Evolutionary conservation across 2,329 filamentous ascomycete species (phyloP), one percentile per base, ranked within the genome.

Genomic region (Monilinia fructigena): DNA sequence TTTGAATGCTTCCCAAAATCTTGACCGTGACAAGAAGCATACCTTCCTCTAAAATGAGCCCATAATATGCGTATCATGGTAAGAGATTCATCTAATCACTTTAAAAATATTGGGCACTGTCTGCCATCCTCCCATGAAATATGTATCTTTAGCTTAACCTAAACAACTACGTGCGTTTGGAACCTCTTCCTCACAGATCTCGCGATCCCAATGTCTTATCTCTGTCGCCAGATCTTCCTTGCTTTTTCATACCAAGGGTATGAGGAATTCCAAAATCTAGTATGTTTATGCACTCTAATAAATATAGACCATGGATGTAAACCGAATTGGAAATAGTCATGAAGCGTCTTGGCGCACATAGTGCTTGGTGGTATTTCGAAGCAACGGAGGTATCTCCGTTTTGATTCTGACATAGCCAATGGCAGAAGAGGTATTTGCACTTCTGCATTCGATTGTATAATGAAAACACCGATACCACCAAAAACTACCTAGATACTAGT

Each of bases 21-120:
- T 48, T 18, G 7, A 23, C 42, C 56, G 42, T 60, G 56, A 60
- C 56, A 48, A 35, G 56, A 18, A 59, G 42, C 26, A 59, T 35
- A 35, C 31, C 31, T 26, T 31, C 23, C 40, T 59, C 20, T 3
- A 7, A 31, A 16, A 31, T 47, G 23, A 18, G 18, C 20, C 26
- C 16, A 31, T 23, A 8, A 58, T 47, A 31, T 7, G 4, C 20
- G 23, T 47, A 47, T 26, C 40, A 20, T 31, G 40, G n/a, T 12
- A 8, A 11, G 16, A 59, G 28, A 59, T 35, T 35, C 31, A 35
- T 58, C 55, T 4, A 11, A 47, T 11, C 12, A 11, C 6, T 16
- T n/a, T n/a, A 14, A 14, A 14, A 10, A 14, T 12, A 45, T 31
- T 20, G 40, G 16, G 18, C 40, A 14, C 8, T n/a, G 31, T 59